Evolutionary conservation across 345 rosid genomes (phyloP).

Genomic region (Ricinus communis): DNA sequence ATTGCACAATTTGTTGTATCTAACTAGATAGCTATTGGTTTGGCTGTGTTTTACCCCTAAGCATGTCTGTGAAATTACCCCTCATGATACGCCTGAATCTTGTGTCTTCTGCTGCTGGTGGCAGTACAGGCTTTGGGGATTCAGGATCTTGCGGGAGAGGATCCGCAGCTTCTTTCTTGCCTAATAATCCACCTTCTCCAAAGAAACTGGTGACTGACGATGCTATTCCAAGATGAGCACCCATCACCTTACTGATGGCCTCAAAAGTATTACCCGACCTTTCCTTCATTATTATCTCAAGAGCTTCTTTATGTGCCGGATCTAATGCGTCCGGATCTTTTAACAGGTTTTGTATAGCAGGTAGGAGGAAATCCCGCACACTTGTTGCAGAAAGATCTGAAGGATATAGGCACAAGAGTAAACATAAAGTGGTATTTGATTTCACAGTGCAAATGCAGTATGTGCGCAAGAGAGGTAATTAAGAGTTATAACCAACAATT

Average conservation of each 20-base stretch:
- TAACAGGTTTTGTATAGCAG: conserved; percentile 77
- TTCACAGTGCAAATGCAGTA: not conserved
- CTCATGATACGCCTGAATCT: conserved; percentile 93
- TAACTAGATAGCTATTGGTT: conserved; percentile 18
- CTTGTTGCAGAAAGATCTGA: conserved; percentile 75
- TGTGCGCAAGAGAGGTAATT: not conserved
- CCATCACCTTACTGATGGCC: conserved; percentile 84
- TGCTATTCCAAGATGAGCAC: conserved; percentile 88
- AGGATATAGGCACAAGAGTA: conserved; percentile 3
- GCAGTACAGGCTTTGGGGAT: conserved; percentile 42
- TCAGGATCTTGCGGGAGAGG: conserved; percentile 39
- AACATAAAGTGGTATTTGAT: conserved; percentile 5
- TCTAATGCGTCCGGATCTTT: conserved; percentile 83
- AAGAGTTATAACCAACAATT: not conserved
- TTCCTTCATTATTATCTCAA: conserved; percentile 87
- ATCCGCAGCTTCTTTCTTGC: conserved; percentile 64
- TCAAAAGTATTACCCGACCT: conserved; percentile 87
- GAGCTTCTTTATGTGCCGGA: conserved; percentile 96
- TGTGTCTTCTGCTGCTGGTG: conserved; percentile 64
- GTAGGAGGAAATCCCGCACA: conserved; percentile 71
- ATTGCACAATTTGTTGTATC: not conserved
- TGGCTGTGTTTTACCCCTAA: conserved; percentile 63
- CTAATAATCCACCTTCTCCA: conserved; percentile 76
- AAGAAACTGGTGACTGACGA: conserved; percentile 88
- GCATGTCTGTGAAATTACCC: conserved; percentile 86